Evolutionary conservation across 495 filamentous ascomycete genomes (phyloP), one percentile per base, ranked within the genome.

Genomic region (Aspergillus nanangensis): DNA sequence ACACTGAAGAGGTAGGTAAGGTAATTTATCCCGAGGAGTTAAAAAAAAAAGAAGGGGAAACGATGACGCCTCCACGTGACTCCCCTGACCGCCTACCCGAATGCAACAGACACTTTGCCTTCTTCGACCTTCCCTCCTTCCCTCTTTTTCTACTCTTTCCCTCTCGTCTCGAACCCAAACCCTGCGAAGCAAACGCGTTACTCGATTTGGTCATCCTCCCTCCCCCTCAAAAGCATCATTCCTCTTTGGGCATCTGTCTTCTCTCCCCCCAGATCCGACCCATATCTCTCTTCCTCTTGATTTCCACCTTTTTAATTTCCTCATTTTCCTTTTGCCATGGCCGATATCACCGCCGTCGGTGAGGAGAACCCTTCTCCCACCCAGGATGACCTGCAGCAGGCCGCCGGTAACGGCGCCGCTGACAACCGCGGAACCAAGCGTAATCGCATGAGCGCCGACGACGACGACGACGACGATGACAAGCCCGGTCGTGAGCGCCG

Each of bases 401-500:
- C 70, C 47, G 65, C 71, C 65, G 66, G 66, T 62, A 66, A 75
- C 66, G 70, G 75, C 65, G 66, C 63, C 57, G 72, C 74, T 62
- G 87, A 90, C 63, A 76, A 68, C 70, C 89, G 90, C 58, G 88
- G 88, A 65, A 78, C 86, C 70, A 97, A 97, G 78, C 91, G 93
- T 60, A 79, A 78, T 69, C 90, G 93, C 65, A 82, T 89, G 53
- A 80, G 74, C 64, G 81, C 82, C 57, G 94, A 98, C 65, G 93
- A 99, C 64, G 94, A 98, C 51, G 93, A 99, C 58, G 93, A 99
- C 52, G 93, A 97, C 58, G 92, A 96, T 60, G 92, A 95, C 63
- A 96, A 96, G 85, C 88, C 88, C 45, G 89, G 90, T 62, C 94
- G 93, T 76, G 93, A 99, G 80, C 84, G 93, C 61, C 80, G 93